Base-by-base conservation (phyloP, 495 filamentous ascomycete species). In the Chaetomium tenue region DNA sequence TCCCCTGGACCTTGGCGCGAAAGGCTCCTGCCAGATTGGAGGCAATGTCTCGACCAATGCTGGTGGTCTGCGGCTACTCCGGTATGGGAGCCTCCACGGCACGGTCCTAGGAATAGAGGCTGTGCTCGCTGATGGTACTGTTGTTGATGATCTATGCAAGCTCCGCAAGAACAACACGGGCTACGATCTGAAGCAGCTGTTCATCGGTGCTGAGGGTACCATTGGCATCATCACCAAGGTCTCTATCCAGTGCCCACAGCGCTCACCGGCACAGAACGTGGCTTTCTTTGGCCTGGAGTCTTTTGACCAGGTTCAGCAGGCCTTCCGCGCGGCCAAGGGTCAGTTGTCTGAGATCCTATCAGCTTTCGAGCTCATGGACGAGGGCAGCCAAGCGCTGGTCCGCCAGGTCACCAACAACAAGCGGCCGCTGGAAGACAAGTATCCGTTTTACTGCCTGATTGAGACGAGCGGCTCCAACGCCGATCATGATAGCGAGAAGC, bases 41-140 rank as follows among this genome's bases (percentile, higher is more conserved):
- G 94, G 95, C n/a, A 98, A 97, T 71, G 89, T 98, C n/a, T 87
- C 94, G 0, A 96, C 93, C 40, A 98, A 98, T 69, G 94, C 94
- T 2, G 94, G 94, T 55, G 94, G 94, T 0, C 83, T 98, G 40
- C 86, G 94, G 47, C 80, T 98, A 16, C 82, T 98, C 25, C 86
- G 94, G 39, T 98, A 98, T 75, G 94, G 94, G 42, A 94, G 89
- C 78, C 79, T 98, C 56, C 94, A 98, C 74, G 94, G 94, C 1
- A 98, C 81, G 42, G 91, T 97, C 2, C 81, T 98, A 13, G 94
- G 94, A 20, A 81, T 98, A 37, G 93, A 98, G 78, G 94, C 89
- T 9, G 95, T 98, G 20, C 78, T 98, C 39, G 89, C 94, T 8
- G 90, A 98, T 70, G 94, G 94, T 39, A 96, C 91, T 15, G 84